These are phyloP conservation scores for Candida caryicola DNA, from an alignment of 805 yeast species.

Conservation along the genomic window DNA sequence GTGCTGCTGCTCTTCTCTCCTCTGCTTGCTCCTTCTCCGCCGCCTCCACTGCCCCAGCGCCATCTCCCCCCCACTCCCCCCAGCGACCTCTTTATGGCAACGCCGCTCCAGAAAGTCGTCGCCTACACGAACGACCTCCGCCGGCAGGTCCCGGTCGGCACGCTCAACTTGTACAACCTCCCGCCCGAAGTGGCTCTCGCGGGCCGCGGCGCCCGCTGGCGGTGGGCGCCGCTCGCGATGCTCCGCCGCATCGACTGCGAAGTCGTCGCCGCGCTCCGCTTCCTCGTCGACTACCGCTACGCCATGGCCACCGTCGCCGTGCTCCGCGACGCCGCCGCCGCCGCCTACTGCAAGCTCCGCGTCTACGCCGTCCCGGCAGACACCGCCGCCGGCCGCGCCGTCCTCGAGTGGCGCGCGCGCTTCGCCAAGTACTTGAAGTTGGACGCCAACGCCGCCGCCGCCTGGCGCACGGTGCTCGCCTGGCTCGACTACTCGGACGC, in stretches of 20 bases:
- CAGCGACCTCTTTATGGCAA: too few relatives aligned
- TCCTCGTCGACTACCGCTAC: slow-evolving; percentile 41
- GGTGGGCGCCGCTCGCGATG: slow-evolving; percentile 49
- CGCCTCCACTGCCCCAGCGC: too few relatives aligned
- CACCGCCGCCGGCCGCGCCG: slow-evolving; percentile 26
- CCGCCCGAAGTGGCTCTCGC: slow-evolving; percentile 39
- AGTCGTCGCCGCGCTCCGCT: slow-evolving; percentile 38
- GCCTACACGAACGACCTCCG: slow-evolving; percentile 39
- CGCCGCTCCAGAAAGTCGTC: slow-evolving; percentile 14
- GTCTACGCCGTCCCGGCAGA: slow-evolving; percentile 51
- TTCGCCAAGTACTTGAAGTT: slow-evolving; percentile 30
- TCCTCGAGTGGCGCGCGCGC: slow-evolving; percentile 34
- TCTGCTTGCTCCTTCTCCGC: too few relatives aligned
- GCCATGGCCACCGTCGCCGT: slow-evolving; percentile 44
- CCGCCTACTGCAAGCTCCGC: slow-evolving; percentile 35
- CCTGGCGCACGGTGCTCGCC: slow-evolving; percentile 36
- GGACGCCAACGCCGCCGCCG: slow-evolving; percentile 22
- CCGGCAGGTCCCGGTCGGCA: slow-evolving; percentile 48
- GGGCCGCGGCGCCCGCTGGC: slow-evolving; percentile 40
- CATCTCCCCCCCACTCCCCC: too few relatives aligned
- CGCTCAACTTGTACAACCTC: slow-evolving; percentile 39
- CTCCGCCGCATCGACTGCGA: slow-evolving; percentile 5
- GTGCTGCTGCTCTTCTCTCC: too few relatives aligned
- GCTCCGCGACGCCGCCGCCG: slow-evolving; percentile 7
- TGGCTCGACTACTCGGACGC: slow-evolving; percentile 41